Evolutionary conservation across 495 filamentous ascomycete species (phyloP).

Genomic region (Penicillium fimorum): DNA sequence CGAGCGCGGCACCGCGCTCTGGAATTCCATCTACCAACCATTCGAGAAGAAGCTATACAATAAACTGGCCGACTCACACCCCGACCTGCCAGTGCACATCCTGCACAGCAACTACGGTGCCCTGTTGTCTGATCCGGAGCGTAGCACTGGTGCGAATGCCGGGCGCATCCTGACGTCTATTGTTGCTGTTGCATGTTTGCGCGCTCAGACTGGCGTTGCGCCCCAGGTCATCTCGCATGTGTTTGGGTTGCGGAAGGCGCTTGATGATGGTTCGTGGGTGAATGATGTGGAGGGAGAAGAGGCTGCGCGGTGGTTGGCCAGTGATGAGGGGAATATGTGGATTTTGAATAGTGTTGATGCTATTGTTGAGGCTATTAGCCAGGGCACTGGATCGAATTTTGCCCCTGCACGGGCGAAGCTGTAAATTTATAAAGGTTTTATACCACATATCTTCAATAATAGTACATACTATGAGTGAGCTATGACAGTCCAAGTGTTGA

Average conservation of each 20-base stretch:
- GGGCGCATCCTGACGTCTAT: constrained; percentile 66
- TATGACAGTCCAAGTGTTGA: not conserved
- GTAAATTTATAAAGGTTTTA: constrained; percentile 27
- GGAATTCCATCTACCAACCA: constrained; percentile 71
- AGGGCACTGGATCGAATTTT: constrained; percentile 58
- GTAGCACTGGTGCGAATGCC: constrained; percentile 47
- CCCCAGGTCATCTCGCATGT: constrained; percentile 76
- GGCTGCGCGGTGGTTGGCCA: constrained; percentile 62
- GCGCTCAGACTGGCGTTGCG: constrained; percentile 73
- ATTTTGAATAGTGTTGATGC: constrained; percentile 65
- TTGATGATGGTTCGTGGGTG: constrained; percentile 60
- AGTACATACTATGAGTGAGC: not conserved
- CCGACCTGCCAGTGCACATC: constrained; percentile 76
- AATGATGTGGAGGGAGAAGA: constrained; percentile 53
- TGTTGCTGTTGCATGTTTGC: constrained; percentile 65
- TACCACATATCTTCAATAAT: not conserved
- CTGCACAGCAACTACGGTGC: constrained; percentile 68
- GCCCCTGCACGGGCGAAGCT: constrained; percentile 54
- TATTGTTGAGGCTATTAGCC: constrained; percentile 63
- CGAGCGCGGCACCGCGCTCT: constrained; percentile 58
- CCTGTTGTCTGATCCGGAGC: constrained; percentile 65
- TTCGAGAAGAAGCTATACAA: constrained; percentile 65
- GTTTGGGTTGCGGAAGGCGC: constrained; percentile 69
- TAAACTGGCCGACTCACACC: constrained; percentile 66
- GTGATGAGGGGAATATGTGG: constrained; percentile 73